Conservation (phyloP, 495 filamentous ascomycete species). For the Neurospora sp. region DNA sequence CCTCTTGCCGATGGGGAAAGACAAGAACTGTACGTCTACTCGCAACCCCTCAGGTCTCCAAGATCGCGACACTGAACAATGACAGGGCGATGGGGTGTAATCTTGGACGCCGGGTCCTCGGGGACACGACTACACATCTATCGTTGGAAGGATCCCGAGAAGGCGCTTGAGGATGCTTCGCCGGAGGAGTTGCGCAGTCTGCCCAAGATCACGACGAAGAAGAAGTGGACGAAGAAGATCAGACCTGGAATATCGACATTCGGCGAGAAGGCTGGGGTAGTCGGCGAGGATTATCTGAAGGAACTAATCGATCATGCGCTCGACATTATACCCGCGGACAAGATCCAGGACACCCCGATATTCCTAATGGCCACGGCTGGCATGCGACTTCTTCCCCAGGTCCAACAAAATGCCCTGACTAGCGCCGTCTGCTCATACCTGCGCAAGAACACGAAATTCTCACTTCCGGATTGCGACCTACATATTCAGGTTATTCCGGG, state of each 20-base stretch:
- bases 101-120: constrained; percentile 54
- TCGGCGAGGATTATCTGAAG: constrained; percentile 74
- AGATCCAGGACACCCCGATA: constrained; percentile 74
- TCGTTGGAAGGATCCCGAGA: constrained; percentile 69
- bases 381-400: constrained; percentile 75
- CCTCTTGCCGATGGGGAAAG: constrained; percentile 11
- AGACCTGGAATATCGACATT: constrained; percentile 88
- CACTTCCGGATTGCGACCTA: constrained; percentile 76
- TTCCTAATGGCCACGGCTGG: constrained; percentile 96
- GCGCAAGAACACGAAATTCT: constrained; percentile 66
- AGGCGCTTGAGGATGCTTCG: constrained; percentile 52
- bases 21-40: constrained; percentile 9
- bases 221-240: constrained; percentile 88
- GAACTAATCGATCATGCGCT: constrained; percentile 74
- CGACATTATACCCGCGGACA: constrained; percentile 65
- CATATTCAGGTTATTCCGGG: constrained; percentile 94
- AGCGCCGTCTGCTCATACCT: constrained; percentile 77
- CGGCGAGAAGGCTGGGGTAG: constrained; percentile 58
- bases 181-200: constrained; percentile 53
- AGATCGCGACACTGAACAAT: constrained; percentile 6
- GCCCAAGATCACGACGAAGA: constrained; percentile 70
- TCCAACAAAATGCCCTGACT: constrained; percentile 60
- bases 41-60: neutral
- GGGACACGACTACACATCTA: constrained; percentile 93
- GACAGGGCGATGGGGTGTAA: constrained; percentile 47